Evolutionary conservation across 495 filamentous ascomycete species (phyloP), one percentile per base, ranked within the genome.

Genomic region (Daldinia childiae): DNA sequence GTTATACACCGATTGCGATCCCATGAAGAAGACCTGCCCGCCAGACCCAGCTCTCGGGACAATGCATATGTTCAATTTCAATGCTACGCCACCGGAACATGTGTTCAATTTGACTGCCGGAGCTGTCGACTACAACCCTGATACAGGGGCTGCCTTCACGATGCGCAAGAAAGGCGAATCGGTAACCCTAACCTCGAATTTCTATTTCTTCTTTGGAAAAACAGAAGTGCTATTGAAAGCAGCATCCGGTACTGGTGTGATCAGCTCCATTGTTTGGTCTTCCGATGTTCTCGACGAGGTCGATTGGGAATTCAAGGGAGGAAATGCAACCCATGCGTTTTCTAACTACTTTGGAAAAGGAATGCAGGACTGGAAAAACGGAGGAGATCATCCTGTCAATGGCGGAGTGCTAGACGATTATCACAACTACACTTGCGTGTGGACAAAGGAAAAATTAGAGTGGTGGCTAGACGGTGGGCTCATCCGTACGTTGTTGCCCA

Each of bases 341-440:
- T 94, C 84, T 81, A 96, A 96, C 81, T 97, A 93, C 75, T 97
- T 93, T 71, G 93, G 93, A 73, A 95, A 95, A 78, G 93, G 92
- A 39, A 78, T 87, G 15, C 78, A 59, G n/a, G 79, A 80, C 43
- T 78, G 71, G 69, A 51, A 68, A 66, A 93, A 92, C 48, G 91
- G 86, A 58, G 83, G 82, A 26, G 87, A 84, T 73, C 85, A 89
- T 73, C 74, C 81, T 7, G 77, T 84, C 48, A 76, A 82, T 15
- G 77, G 76, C 62, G 73, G 71, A 34, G 74, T 78, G 5, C 77
- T 78, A 50, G 66, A 74, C 59, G 81, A 83, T 57, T 92, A 89
- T 78, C 91, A 95, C 79, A 96, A 92, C 58, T 97, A 95, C 76
- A 90, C 91, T n/a, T 84, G 90, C 38, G 85, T 91, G 63, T 97